A percentile compares a stretch with the other conserved stretches of the same genome.
Evolutionary conservation across 192 early-diverging fungal species (phyloP).

Genomic region (Linnemannia hyalina): DNA sequence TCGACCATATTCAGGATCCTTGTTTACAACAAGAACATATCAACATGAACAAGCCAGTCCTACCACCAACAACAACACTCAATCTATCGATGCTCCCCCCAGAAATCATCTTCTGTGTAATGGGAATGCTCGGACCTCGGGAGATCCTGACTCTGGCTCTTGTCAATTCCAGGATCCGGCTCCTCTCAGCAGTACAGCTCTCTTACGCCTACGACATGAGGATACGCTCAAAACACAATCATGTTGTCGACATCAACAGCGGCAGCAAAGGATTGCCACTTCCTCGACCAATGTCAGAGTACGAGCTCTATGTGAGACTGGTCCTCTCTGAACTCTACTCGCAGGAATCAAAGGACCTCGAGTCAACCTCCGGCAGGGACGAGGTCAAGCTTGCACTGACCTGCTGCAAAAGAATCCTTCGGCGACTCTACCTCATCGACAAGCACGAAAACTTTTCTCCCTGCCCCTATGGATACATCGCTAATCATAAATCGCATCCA

Average conservation of each 20-base stretch:
- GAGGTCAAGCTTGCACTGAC: conserved; percentile 1
- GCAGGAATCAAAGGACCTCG: not conserved
- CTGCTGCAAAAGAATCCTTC: conserved; percentile 25
- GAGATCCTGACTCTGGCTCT: conserved; percentile 14
- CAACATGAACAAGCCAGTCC: not conserved
- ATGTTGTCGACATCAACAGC: not conserved
- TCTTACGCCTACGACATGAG: conserved; percentile 14
- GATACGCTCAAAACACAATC: not conserved
- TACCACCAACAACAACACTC: not conserved
- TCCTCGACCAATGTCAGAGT: conserved; percentile 20
- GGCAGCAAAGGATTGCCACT: not conserved
- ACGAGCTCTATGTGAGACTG: conserved; percentile 32
- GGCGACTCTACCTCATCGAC: conserved; percentile 38
- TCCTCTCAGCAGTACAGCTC: conserved; percentile 10
- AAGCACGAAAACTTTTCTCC: not conserved
- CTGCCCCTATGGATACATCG: not conserved
- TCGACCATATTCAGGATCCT: not conserved
- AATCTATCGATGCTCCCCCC: conserved; percentile 9
- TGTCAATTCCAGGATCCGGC: conserved; percentile 17
- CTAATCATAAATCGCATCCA: not conserved
- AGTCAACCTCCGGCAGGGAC: not conserved
- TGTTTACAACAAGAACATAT: not conserved
- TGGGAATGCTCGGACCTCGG: conserved; percentile 8
- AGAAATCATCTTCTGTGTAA: conserved; percentile 32
- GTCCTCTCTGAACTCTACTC: conserved; percentile 26